Evolutionary conservation across 2,329 filamentous ascomycete genomes (phyloP).

Genomic region (Aspergillus ochraceoroseus): DNA sequence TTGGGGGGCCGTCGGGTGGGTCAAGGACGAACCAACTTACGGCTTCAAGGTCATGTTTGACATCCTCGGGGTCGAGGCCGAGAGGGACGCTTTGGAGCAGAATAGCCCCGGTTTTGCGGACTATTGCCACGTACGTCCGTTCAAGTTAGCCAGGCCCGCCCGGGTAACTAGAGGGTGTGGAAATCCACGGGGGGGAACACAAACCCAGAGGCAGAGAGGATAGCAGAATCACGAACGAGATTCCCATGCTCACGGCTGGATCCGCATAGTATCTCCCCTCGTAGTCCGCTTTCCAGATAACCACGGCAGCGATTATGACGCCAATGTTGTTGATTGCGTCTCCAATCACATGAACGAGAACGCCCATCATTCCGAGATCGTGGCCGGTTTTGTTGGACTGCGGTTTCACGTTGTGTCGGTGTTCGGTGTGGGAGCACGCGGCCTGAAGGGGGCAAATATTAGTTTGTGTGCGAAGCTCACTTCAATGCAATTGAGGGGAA

Average conservation of each 20-base stretch:
- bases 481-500: too few species aligned
- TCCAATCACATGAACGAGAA: conserved; percentile 64
- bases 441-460: conserved; percentile 15
- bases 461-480: too few species aligned
- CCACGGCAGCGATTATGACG: conserved; percentile 63
- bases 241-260: conserved; percentile 63
- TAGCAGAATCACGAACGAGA: conserved; percentile 66
- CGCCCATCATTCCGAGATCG: conserved; percentile 67
- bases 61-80: conserved; percentile 56
- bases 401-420: conserved; percentile 18
- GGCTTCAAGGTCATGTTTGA: conserved; percentile 63
- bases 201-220: conserved; percentile 48
- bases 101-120: conserved; percentile 51
- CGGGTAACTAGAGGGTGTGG: too few species aligned
- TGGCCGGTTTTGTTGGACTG: conserved; percentile 44
- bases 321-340: conserved; percentile 73
- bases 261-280: conserved; percentile 64
- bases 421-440: conserved; percentile 26
- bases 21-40: not conserved
- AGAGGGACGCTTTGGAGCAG: conserved; percentile 62
- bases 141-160: not conserved
- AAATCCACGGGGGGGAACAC: too few species aligned
- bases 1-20: too few species aligned
- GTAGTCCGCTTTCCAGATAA: conserved; percentile 62
- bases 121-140: too few species aligned